Evolutionary conservation across 768 basidiomycete species (phyloP), one percentile per base, ranked within the genome.

Genomic region (Podaxis sp.): DNA sequence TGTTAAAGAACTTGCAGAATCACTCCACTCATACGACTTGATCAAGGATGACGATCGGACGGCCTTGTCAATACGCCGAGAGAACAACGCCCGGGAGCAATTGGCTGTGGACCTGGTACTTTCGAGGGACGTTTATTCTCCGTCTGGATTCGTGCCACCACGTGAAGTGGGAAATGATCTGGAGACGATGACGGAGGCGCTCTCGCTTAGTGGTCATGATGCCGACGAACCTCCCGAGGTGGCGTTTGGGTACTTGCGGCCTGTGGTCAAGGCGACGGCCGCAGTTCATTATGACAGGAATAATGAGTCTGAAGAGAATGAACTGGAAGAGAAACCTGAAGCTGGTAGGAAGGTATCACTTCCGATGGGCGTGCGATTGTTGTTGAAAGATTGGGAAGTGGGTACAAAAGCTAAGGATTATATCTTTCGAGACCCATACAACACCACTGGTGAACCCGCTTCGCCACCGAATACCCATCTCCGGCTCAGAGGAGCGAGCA

Each of bases 341-440:
- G 46, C 38, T 2, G 50, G 18, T 0, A 55, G 65, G 14, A 64
- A 68, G 14, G 27, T 61, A 11, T 61, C 64, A 27, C 63, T 79
- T 18, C 80, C 85, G 0, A 70, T 78, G 2, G 87, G 87, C 2
- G 84, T 88, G 9, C 78, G 86, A 28, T 74, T 86, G 21, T 76
- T 93, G 42, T 70, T 93, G 58, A 78, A 81, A 59, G 87, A 89
- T 46, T 93, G 91, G 91, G 77, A 82, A 53, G 62, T 82, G 23
- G 84, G 87, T 11, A 63, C 73, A 2, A 75, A 85, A 69, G 82
- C 84, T 3, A 70, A 75, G 2, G 68, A 77, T 5, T 87, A 83
- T 63, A 65, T 67, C 2, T 89, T 84, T 66, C 69, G 63, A 9
- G 86, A 90, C 64, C 82, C 82, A 0, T 90, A 88, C 66, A 76